phyloP scores from a whole-genome alignment of 2,329 filamentous ascomycete species.

The Acrocalymma vagum region DNA sequence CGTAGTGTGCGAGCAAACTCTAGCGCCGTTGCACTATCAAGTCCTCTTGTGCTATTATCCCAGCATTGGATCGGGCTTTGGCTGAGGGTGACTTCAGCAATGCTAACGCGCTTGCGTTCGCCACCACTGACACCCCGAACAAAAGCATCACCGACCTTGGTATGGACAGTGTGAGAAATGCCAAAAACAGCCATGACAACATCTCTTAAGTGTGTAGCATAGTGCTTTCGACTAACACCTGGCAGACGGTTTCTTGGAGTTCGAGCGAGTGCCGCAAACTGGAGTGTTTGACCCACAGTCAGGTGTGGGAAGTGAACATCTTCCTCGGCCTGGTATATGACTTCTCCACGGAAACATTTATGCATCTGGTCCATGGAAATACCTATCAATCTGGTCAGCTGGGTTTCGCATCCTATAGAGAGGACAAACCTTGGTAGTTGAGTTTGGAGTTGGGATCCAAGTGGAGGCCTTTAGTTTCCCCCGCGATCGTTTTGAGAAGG shows the following conservation, averaged over 20 bases:
- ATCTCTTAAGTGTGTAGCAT: constrained; percentile 66
- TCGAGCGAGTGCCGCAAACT: constrained; percentile 18
- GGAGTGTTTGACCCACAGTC: constrained; percentile 81
- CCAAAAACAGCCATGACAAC: constrained; percentile 76
- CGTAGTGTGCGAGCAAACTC: constrained; percentile 67
- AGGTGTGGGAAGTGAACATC: constrained; percentile 82
- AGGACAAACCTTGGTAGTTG: no score
- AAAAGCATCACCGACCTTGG: constrained; percentile 76
- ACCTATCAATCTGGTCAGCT: constrained; percentile 69
- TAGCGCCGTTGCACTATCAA: constrained; percentile 58
- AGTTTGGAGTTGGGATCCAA: no score
- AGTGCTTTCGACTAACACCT: constrained; percentile 58
- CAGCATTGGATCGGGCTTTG: constrained; percentile 69
- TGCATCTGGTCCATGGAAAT: constrained; percentile 4
- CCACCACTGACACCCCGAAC: constrained; percentile 76
- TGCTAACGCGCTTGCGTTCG: constrained; percentile 75
- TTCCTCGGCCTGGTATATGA: constrained; percentile 81
- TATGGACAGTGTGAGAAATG: constrained; percentile 71
- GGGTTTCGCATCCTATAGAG: no score
- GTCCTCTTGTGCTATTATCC: constrained; percentile 76
- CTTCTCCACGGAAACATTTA: constrained; percentile 75
- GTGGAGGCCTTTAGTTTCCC: constrained; percentile 53
- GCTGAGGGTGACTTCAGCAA: constrained; percentile 75
- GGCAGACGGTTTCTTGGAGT: constrained; percentile 52
- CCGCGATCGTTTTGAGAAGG: constrained; percentile 62